Percentiles rank a stretch among this genome's conserved stretches.
These are phyloP conservation scores for Saussurea involucrata DNA, from an alignment of 129 eudicot genomes.

Conservation along the genomic window DNA sequence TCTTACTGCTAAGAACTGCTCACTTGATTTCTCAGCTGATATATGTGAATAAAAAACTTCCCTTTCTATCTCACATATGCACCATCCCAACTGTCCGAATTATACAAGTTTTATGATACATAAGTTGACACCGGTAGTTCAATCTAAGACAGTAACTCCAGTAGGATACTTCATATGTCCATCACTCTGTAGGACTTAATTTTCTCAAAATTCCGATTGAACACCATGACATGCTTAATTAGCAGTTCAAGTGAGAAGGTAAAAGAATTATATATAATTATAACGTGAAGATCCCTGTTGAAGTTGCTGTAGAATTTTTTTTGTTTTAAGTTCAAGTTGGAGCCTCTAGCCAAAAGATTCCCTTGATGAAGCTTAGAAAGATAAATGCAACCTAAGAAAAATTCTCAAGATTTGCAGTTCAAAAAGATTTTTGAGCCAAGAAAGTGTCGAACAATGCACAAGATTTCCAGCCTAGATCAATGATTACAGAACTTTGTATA, in stretches of 20 bases:
- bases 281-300: background rate
- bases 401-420: background rate
- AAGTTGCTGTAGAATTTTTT: background rate
- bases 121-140: background rate
- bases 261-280: background rate
- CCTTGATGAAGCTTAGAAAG: background rate
- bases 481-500: background rate
- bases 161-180: too few species aligned
- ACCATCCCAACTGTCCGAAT: background rate
- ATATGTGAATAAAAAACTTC: background rate
- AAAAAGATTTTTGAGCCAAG: background rate
- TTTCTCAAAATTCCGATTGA: too few species aligned
- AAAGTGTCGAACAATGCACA: background rate
- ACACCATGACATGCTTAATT: too few species aligned
- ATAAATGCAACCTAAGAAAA: background rate
- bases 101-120: background rate
- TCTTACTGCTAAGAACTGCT: too few species aligned
- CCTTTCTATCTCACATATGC: background rate
- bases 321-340: background rate
- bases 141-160: background rate
- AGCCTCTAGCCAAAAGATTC: background rate
- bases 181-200: too few species aligned
- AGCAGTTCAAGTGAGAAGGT: background rate
- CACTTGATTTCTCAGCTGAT: too few species aligned
- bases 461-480: background rate